Evolutionary conservation across 805 yeast genomes (phyloP).

Genomic region (Wickerhamiella alocasiicola): DNA sequence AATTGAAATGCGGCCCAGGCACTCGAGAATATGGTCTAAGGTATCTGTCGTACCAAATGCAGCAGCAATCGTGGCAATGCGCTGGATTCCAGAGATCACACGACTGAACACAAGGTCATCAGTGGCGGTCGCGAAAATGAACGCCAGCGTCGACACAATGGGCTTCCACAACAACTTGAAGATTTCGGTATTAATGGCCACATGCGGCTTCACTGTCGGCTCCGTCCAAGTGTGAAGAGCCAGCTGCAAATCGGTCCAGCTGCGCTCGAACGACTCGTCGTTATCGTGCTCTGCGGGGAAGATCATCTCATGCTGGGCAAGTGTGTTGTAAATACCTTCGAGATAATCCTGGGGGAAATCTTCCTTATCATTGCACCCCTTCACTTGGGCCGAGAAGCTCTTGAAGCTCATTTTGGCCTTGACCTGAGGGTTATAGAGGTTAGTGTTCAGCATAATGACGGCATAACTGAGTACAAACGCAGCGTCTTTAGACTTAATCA

Average conservation of each 20-base stretch:
- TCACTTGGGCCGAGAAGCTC: conserved; percentile 64
- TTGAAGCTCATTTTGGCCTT: conserved; percentile 77
- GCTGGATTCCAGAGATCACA: conserved; percentile 79
- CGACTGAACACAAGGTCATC: conserved; percentile 83
- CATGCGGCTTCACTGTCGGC: conserved; percentile 12
- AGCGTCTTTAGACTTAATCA: conserved; percentile 61
- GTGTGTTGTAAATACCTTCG: conserved; percentile 65
- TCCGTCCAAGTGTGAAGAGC: conserved; percentile 18
- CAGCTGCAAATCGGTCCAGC: conserved; percentile 31
- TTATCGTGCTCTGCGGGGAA: conserved; percentile 98
- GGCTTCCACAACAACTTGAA: conserved; percentile 53
- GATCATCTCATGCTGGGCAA: conserved; percentile 75
- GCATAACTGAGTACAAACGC: conserved; percentile 86
- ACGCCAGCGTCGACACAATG: conserved; percentile 59
- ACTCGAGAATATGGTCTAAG: conserved; percentile 54
- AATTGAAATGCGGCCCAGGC: conserved; percentile 57
- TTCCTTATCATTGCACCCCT: conserved; percentile 58
- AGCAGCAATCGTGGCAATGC: conserved; percentile 65
- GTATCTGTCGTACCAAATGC: conserved; percentile 43
- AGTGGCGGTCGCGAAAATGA: conserved; percentile 73
- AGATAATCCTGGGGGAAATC: conserved; percentile 84
- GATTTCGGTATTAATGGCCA: conserved; percentile 55
- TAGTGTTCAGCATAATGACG: conserved; percentile 88
- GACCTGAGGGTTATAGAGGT: conserved; percentile 82
- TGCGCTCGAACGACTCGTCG: conserved; percentile 81